A percentile compares a stretch with the other conserved stretches of the same genome.
phyloP scores from a whole-genome alignment of 129 eudicot genomes.

The Ambrosia trifida region DNA sequence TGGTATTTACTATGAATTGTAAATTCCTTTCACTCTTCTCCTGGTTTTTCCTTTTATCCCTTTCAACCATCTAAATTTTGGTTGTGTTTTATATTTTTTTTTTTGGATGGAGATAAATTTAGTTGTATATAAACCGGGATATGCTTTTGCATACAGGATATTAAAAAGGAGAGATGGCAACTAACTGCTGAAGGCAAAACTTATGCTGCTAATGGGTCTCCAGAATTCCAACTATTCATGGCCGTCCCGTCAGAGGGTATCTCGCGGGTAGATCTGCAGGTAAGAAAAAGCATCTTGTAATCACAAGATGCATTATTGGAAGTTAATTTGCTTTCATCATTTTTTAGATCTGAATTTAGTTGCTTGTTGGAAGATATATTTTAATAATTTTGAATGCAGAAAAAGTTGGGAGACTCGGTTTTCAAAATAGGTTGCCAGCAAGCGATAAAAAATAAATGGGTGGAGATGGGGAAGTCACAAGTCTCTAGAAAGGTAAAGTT shows the following conservation, averaged over 20 bases:
- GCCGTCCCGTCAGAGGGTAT: conserved; percentile 91
- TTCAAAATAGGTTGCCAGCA: conserved; percentile 65
- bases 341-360: conserved; percentile 1
- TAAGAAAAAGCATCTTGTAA: conserved; percentile 8
- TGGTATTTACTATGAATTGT: too few species aligned
- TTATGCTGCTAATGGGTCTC: conserved; percentile 83
- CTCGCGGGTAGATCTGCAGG: conserved; percentile 70
- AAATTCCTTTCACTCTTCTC: too few species aligned
- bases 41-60: background rate
- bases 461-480: conserved; percentile 64
- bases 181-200: conserved; percentile 75
- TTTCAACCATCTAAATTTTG: background rate
- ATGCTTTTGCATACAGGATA: conserved; percentile 61
- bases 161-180: conserved; percentile 82
- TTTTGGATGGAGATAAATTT: background rate
- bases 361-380: conserved; percentile 16
- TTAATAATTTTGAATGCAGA: conserved; percentile 52
- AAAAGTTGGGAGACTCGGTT: conserved; percentile 53
- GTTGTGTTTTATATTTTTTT: background rate
- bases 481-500: conserved; percentile 74
- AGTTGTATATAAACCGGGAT: background rate
- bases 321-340: background rate
- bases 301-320: background rate
- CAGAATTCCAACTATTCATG: conserved; percentile 67
- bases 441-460: conserved; percentile 86